phyloP scores from a whole-genome alignment of 202 grass and related monocot species.

The Eragrostis tef region DNA sequence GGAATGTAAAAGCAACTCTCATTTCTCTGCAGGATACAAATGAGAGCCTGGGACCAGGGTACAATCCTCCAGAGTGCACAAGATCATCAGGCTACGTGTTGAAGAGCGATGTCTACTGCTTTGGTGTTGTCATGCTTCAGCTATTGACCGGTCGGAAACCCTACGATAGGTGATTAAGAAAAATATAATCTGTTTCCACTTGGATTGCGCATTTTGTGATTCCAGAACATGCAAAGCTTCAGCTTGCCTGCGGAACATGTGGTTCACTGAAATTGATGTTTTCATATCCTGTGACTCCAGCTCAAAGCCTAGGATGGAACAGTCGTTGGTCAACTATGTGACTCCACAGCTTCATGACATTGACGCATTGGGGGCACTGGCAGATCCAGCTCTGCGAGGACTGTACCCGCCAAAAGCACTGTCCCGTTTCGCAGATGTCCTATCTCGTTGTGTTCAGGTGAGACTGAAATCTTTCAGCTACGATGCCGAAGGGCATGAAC shows the following conservation, averaged over 20 bases:
- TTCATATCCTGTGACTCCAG: constrained; percentile 43
- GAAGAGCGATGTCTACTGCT: constrained; percentile 94
- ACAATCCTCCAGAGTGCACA: constrained; percentile 72
- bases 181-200: constrained; percentile 12
- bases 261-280: constrained; percentile 10
- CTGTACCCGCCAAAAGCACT: constrained; percentile 82
- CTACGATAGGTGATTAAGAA: constrained; percentile 62
- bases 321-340: constrained; percentile 73
- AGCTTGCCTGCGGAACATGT: constrained; percentile 8
- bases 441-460: constrained; percentile 78
- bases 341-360: constrained; percentile 73
- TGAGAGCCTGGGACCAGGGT: constrained; percentile 79
- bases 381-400: constrained; percentile 80
- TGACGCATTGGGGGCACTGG: constrained; percentile 62
- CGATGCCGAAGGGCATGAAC: neutral
- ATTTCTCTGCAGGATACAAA: constrained; percentile 66
- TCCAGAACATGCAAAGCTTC: constrained; percentile 31
- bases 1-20: constrained; percentile 4
- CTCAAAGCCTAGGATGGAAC: constrained; percentile 66
- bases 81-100: constrained; percentile 66
- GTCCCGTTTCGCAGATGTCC: constrained; percentile 75
- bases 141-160: constrained; percentile 81
- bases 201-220: neutral
- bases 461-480: constrained; percentile 18
- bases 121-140: constrained; percentile 87